Evolutionary conservation across 345 rosid genomes (phyloP).

Genomic region (Hirschfeldia incana): DNA sequence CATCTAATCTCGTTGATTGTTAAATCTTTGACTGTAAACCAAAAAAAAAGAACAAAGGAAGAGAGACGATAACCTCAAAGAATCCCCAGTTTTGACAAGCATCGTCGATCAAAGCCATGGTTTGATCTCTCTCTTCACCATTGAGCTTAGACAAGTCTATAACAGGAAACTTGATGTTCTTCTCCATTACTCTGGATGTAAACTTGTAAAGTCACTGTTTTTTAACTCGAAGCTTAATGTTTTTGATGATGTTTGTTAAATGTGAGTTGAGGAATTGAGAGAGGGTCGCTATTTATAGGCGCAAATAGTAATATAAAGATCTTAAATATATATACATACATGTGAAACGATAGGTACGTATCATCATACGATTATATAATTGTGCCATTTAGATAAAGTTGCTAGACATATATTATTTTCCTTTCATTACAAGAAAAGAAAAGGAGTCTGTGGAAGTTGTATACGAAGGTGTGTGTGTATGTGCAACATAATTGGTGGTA

Average conservation of each 20-base stretch:
- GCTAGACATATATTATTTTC: background rate
- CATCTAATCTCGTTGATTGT: background rate
- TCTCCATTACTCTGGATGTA: slow-evolving; percentile 39
- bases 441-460: slow-evolving; percentile 29
- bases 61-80: slow-evolving; percentile 60
- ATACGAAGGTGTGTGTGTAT: slow-evolving; percentile 15
- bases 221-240: background rate
- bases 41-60: background rate
- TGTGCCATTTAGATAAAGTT: slow-evolving; percentile 19
- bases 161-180: slow-evolving; percentile 53
- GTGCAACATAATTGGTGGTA: slow-evolving; percentile 31
- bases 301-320: slow-evolving; percentile 5
- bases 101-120: slow-evolving; percentile 63
- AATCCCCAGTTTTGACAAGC: slow-evolving; percentile 89
- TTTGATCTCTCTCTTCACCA: slow-evolving; percentile 56
- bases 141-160: slow-evolving; percentile 62
- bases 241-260: slow-evolving; percentile 7
- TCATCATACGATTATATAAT: slow-evolving; percentile 17
- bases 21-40: background rate
- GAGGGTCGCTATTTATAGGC: slow-evolving; percentile 55
- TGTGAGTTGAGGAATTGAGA: slow-evolving; percentile 22
- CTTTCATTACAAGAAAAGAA: slow-evolving; percentile 19
- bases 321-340: background rate
- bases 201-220: slow-evolving; percentile 11
- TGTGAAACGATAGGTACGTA: background rate